Base-by-base conservation (phyloP, 2,329 filamentous ascomycete species). In the Bipolaris cookei region DNA sequence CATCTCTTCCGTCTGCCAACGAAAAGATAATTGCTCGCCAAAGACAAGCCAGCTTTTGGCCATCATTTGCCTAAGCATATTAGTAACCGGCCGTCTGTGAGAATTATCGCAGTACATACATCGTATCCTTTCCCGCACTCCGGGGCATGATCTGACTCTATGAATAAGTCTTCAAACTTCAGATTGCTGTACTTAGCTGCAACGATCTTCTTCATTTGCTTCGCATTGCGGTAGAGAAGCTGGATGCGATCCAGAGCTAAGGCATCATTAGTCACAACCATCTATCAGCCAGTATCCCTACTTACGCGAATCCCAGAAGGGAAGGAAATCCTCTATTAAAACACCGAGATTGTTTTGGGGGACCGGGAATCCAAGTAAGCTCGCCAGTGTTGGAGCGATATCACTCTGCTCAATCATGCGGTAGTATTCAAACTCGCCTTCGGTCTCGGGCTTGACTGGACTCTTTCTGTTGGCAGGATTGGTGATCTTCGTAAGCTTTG, bases 281-380 rank as follows among this genome's bases (percentile, higher is more conserved):
- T 20, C 8, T 4, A 25, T 28, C 20, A 8, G 1, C 7, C 13
- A 42, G 18, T n/a, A 6, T 11, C 43, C 78, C 70, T 78, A 89
- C 88, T 81, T 78, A 90, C 88, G 79, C 38, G 83, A 74, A 11
- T 84, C 73, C 92, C 92, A 98, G 62, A 98, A 86, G 0, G 84
- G 81, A 14, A 97, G 79, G 63, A 99, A 89, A 5, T 92, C 86
- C 0, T 86, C 82, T 46, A 98, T 92, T 59, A 97, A 88, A 1
- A 92, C 87, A 0, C 95, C 95, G 0, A 99, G 80, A 62, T 92
- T 98, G 71, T 99, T 99, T 74, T 88, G 87, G 0, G 95, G 91
- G 0, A 96, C 83, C 0, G 95, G 94, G 63, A 99, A 89, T 0
- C 93, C 93, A 42, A 99, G 82, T 28, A 99, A 80, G 0, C 89